Base-by-base conservation (phyloP, 805 yeast species). In the Kluyveromyces nonfermentans region DNA sequence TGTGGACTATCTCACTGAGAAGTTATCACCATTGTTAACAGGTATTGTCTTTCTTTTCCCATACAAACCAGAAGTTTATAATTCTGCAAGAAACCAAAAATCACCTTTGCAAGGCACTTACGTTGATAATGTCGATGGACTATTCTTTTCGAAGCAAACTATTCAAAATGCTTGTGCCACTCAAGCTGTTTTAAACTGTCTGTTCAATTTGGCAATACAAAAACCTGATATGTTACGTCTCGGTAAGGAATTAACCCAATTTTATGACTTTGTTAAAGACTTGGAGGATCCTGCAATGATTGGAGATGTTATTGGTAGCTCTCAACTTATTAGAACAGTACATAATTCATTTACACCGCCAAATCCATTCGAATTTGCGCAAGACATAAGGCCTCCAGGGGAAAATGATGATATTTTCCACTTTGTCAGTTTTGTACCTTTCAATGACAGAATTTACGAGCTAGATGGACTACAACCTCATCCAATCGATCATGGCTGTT, bases 101-200 rank as follows among this genome's bases (percentile, higher is more conserved):
- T 50, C 46, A 33, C 78, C 78, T 2, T 45, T 68, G 12, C 68
- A 64, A 43, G 82, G 82, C 4, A 55, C 50, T 5, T 74, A 69
- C 48, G 75, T 71, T 44, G 41, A 31, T 2, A 62, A 54, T 18
- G 55, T 54, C n/a, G 48, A 52, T 8, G 54, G 58, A 9, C 66
- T 80, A 1, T 79, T 76, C 55, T 80, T 80, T 55, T 84, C 85
- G 6, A 69, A 69, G 38, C 86, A 80, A 55, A 74, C 74, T 21
- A 76, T 79, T 43, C 78, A 76, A 51, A 79, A 80, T 53, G 85
- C 86, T 3, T 80, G 86, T 59, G 86, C 82, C n/a, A 80, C 86
- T 1, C 83, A 77, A 53, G 86, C 85, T 0, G 80, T 80, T 18
- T 63, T 80, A 45, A 76, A 78, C 44, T 63, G 78, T 7, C 59